Base-by-base conservation (phyloP, 2,329 filamentous ascomycete species). In the Raffaelea albimanens region DNA sequence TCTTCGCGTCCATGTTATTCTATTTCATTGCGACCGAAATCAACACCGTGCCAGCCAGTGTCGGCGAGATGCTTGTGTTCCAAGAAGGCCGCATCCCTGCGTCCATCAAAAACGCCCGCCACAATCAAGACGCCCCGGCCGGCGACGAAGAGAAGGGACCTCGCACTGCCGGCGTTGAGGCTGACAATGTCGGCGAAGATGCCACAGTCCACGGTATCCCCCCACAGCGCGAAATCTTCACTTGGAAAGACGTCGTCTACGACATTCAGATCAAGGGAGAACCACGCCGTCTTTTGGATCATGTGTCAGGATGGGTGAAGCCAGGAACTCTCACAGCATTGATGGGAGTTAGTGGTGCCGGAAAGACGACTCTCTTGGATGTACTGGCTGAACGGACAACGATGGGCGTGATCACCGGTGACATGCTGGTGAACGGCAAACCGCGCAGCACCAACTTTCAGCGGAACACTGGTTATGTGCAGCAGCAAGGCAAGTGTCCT, bases 271-370 rank as follows among this genome's bases (percentile, higher is more conserved):
- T 95, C 66, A 94, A 94, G 70, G 72, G 72, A 11, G 80, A 91
- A 57, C 68, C 73, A 1, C 78, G 88, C n/a, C 80, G 83, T 40
- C 85, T 96, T 58, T 69, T 96, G 50, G 83, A 95, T 57, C 72
- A 91, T 53, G 86, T 95, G 14, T 85, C 94, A 59, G 90, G 90
- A 22, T 95, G 87, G 86, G 88, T 95, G 49, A 91, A 94, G 64
- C 89, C 90, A 4, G 90, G 90, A 52, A 95, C 87, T 19, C 64
- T 94, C 46, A 95, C 89, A n/a, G 89, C 88, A 34, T 73, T 95
- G 2, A 95, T 95, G 88, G 86, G 88, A 67, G 87, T 90, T 7
- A 89, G 85, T 29, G 89, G 90, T 56, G 90, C 90, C 21, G 90
- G 90, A 51, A 96, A 95, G 66, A 95, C 90, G 0, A 95, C 89